A percentile compares a stretch with the other conserved stretches of the same genome.
Conservation (phyloP, 768 basidiomycete genomes). For the Tremella fuciformis region DNA sequence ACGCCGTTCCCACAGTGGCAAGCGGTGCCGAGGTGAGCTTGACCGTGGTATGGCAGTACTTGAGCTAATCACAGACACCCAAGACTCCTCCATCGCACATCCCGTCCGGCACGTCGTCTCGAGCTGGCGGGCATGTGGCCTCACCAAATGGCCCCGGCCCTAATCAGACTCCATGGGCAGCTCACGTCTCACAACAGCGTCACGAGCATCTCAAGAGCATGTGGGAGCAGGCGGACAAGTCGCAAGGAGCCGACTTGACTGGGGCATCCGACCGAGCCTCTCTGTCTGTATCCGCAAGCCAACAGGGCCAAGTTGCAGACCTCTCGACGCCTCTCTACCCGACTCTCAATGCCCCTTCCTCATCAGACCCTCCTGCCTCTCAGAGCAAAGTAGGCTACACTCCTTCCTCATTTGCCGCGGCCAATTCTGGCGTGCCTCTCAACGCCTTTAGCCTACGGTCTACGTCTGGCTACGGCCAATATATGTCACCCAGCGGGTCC, state of each 20-base stretch:
- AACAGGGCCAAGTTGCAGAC: background rate
- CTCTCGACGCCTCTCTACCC: conserved; percentile 32
- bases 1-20: conserved; percentile 12
- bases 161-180: conserved; percentile 9
- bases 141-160: conserved; percentile 11
- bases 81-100: conserved; percentile 30
- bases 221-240: conserved; percentile 30
- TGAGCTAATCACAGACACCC: conserved; percentile 24
- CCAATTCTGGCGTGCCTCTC: too few relatives aligned
- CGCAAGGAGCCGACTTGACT: conserved; percentile 2
- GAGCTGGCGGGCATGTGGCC: conserved; percentile 14
- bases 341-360: conserved; percentile 36
- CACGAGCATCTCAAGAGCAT: conserved; percentile 45
- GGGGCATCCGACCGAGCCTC: background rate
- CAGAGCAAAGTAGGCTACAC: too few relatives aligned
- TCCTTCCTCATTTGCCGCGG: too few relatives aligned
- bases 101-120: conserved; percentile 32
- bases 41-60: background rate
- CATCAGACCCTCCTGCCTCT: conserved; percentile 16
- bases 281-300: background rate
- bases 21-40: conserved; percentile 32
- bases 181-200: conserved; percentile 15
- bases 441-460: too few relatives aligned
- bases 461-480: too few relatives aligned
- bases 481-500: too few relatives aligned